Base-by-base conservation (phyloP, 768 basidiomycete genomes). In the Tulasnella sp. region DNA sequence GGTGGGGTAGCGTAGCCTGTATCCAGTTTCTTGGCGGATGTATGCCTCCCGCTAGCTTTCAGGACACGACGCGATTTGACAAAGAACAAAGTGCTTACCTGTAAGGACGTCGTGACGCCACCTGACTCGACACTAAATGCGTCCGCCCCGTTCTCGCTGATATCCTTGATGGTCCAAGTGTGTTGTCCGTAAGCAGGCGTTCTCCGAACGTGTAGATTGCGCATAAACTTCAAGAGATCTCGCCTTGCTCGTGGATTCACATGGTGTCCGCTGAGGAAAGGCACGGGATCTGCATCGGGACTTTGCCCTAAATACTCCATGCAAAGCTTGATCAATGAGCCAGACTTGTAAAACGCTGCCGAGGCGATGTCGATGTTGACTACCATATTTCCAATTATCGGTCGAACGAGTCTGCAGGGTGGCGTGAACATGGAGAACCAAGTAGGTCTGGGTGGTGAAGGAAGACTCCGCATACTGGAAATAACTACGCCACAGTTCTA, bases 311-410 rank as follows among this genome's bases (percentile, higher is more conserved):
- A 17, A 52, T 52, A 31, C 7, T 67, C 73, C 6, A 74, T n/a
- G 75, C 89, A 89, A 0, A 93, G 82, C 1, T 84, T 81, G 72
- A 91, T 83, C 1, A 94, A 84, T 0, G 85, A 80, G 0, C 93
- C 93, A 0, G 87, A 82, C 79, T 87, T 88, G 22, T 70, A 81
- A 89, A 94, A 91, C 34, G 89, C 86, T 0, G 89, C 92, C 0
- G 91, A 91, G 0, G 89, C 88, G 70, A 92, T 91, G 78, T 94
- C 93, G 78, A 94, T 86, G 77, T 93, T 94, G 79, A 93, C 84
- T 36, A 93, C 82, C 79, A 94, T 86, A 0, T 84, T 84, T 0
- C 89, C 88, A 19, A 89, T 85, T 0, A 87, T 88, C 2, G 92
- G 92, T 29, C 93, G 86, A 15, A 93, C 86, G 0, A 90, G 91